Evolutionary conservation across 129 eudicot genomes (phyloP), one percentile per base, ranked within the genome.

Genomic region (Flaveria trinervia): DNA sequence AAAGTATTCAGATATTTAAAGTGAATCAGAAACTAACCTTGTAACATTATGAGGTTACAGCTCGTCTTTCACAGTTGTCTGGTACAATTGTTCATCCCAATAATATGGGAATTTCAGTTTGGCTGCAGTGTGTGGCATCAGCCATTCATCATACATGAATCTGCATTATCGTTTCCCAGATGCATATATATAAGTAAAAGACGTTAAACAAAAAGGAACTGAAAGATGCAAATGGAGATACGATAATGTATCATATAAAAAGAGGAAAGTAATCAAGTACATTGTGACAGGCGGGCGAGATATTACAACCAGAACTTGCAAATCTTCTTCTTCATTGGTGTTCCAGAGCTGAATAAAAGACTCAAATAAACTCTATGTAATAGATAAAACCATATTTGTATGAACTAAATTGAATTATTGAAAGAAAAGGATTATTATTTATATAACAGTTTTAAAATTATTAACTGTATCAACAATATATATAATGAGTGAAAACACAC

Each of bases 261-360:
- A 69, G 56, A 59, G n/a, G 65, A 39, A 43, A 70, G 67, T 77
- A 72, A 65, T 26, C 64, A 70, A 88, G 78, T 86, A 92, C 98
- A 89, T 77, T 88, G 88, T 93, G 59, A 87, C 80, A 9, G 98
- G 98, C 20, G 98, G 98, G 54, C 92, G 92, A 43, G 97, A 88
- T 80, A 90, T 86, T 15, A 88, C 65, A 79, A 88, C 97, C 15
- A 93, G 68, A 74, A 93, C 79, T 60, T 93, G 97, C 83, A 93
- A 76, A 84, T 93, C 97, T 64, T 93, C 95, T 4, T 71, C 60
- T 50, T 85, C 86, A 72, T 85, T 83, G 16, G 97, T 88, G 84
- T 90, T 93, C 85, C 86, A 75, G 55, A 93, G 81, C 98, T 93
- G 96, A 62, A 33, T 41, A 75, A 66, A 80, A 43, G 18, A 73